These are phyloP conservation scores for Roridomyces roridus DNA, from an alignment of 768 basidiomycete genomes.

Conservation along the genomic window DNA sequence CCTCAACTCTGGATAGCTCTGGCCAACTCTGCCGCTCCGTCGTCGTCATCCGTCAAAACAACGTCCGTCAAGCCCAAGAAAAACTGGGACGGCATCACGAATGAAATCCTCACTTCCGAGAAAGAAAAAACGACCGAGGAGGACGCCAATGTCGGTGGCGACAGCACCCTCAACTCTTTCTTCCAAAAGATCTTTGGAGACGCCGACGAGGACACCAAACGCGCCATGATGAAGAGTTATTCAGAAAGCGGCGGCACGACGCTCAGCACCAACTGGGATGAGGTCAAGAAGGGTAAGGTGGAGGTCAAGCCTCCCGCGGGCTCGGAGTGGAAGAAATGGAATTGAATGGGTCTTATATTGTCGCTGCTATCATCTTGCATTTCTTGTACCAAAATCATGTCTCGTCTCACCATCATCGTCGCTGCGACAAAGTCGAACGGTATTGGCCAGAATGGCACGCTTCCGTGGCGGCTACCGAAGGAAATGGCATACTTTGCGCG, in stretches of 20 bases:
- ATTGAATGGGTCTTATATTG: conserved; percentile 35
- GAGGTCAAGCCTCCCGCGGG: conserved; percentile 86
- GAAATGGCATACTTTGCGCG: conserved; percentile 95
- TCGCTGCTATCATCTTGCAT: conserved; percentile 19
- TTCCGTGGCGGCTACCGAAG: conserved; percentile 89
- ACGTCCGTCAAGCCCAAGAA: conserved; percentile 58
- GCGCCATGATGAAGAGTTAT: conserved; percentile 99
- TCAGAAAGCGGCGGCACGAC: conserved; percentile 94
- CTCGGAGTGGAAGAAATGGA: conserved; percentile 85
- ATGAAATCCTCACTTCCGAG: conserved; percentile 66
- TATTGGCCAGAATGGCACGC: conserved; percentile 75
- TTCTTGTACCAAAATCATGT: conserved; percentile 44
- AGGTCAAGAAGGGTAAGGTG: conserved; percentile 73
- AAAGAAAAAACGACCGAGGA: conserved; percentile 74
- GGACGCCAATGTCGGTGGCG: conserved; percentile 91
- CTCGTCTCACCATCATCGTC: conserved; percentile 87
- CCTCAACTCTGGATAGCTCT: conserved; percentile 29
- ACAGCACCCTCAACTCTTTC: conserved; percentile 83
- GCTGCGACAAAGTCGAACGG: conserved; percentile 89
- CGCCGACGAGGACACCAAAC: conserved; percentile 89
- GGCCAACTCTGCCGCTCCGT: conserved; percentile 36
- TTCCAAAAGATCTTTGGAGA: conserved; percentile 92
- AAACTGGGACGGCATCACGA: conserved; percentile 92
- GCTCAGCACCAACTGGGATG: conserved; percentile 94
- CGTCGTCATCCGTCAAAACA: conserved; percentile 37